These are phyloP conservation scores for Boletus rubropictus DNA, from an alignment of 768 basidiomycete genomes.

Conservation along the genomic window DNA sequence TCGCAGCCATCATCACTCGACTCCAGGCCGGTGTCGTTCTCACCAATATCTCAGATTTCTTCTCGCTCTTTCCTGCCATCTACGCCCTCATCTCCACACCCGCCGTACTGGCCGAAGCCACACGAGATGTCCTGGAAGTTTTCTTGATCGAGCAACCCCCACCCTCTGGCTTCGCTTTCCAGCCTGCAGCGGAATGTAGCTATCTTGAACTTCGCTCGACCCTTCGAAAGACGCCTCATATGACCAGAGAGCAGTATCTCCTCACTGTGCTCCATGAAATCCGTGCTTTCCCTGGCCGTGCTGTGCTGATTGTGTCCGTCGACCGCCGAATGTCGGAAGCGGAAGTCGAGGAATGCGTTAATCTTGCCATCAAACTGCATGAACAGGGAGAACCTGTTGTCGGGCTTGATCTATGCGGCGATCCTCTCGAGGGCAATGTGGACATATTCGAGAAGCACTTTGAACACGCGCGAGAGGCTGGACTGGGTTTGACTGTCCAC, in stretches of 20 bases:
- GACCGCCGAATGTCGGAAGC: slow-evolving; percentile 60
- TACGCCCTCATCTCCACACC: slow-evolving; percentile 70
- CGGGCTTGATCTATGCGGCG: slow-evolving; percentile 77
- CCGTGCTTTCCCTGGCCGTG: slow-evolving; percentile 48
- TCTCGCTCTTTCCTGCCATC: slow-evolving; percentile 69
- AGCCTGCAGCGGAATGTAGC: slow-evolving; percentile 46
- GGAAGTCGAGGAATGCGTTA: slow-evolving; percentile 51
- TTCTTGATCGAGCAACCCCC: slow-evolving; percentile 42
- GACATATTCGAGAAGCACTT: slow-evolving; percentile 46
- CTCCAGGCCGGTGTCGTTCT: slow-evolving; percentile 40
- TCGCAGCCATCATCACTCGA: slow-evolving; percentile 41
- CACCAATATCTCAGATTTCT: slow-evolving; percentile 64
- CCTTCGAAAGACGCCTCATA: slow-evolving; percentile 51
- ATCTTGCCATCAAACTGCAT: slow-evolving; percentile 50
- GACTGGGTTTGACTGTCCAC: slow-evolving; percentile 72
- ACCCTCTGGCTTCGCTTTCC: slow-evolving; percentile 27
- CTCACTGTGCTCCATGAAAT: slow-evolving; percentile 60
- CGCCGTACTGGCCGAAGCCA: slow-evolving; percentile 45
- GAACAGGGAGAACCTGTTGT: slow-evolving; percentile 57
- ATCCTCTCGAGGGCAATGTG: slow-evolving; percentile 60
- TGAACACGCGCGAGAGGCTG: slow-evolving; percentile 48
- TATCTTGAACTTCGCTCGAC: slow-evolving; percentile 86
- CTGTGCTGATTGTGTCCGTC: slow-evolving; percentile 67
- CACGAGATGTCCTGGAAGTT: slow-evolving; percentile 56
- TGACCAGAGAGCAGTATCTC: slow-evolving; percentile 60